A percentile compares a stretch with the other conserved stretches of the same genome.
phyloP scores from a whole-genome alignment of 306 rosid genomes.

The Oemleria cerasiformis region DNA sequence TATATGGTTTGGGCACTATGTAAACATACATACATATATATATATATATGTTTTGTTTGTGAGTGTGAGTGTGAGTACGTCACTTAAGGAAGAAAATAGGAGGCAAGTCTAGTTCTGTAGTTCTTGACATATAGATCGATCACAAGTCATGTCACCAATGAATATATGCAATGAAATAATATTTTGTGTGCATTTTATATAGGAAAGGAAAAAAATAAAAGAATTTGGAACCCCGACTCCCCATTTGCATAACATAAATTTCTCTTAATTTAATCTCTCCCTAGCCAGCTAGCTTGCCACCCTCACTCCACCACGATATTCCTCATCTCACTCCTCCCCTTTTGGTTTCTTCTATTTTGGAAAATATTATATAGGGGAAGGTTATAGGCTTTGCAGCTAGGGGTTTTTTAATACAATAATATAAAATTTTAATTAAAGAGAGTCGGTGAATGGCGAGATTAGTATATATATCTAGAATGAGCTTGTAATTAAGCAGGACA shows the following conservation, averaged over 20 bases:
- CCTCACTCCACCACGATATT: too few relatives aligned
- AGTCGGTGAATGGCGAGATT: too few relatives aligned
- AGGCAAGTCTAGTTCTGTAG: background rate
- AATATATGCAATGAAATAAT: background rate
- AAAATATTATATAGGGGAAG: background rate
- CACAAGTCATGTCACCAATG: background rate
- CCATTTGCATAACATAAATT: too few relatives aligned
- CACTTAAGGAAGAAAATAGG: constrained; percentile 32
- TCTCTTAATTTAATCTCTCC: background rate
- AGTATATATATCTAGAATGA: too few relatives aligned
- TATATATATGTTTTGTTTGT: background rate
- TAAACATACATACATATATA: too few relatives aligned
- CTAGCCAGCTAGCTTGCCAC: too few relatives aligned
- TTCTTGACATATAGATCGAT: background rate
- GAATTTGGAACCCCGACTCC: background rate
- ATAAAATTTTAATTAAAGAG: too few relatives aligned
- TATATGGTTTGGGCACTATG: too few relatives aligned
- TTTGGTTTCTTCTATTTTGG: constrained; percentile 14
- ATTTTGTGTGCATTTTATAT: background rate
- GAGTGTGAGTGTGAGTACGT: constrained; percentile 30
- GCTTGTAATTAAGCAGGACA: too few relatives aligned
- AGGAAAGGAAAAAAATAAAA: background rate
- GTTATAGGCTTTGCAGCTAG: background rate
- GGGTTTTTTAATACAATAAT: too few relatives aligned
- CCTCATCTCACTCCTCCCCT: too few relatives aligned